Evolutionary conservation across 140 eudicot species (phyloP).

Genomic region (Bidens hawaiensis): DNA sequence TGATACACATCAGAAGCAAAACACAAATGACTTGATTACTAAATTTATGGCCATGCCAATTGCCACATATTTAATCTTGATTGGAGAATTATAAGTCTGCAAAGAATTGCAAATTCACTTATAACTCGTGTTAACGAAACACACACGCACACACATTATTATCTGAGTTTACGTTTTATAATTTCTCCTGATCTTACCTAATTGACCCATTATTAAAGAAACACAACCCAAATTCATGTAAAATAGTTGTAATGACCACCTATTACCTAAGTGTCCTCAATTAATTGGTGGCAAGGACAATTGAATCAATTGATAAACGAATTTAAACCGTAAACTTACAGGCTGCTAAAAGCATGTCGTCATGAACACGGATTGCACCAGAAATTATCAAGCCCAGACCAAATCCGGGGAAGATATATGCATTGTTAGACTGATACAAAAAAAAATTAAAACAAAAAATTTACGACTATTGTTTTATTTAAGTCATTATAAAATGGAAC

Average conservation of each 20-base stretch:
- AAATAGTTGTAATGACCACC: neutral
- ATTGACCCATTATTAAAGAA: too few relatives aligned
- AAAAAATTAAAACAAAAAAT: neutral
- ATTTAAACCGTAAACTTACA: slow-evolving; percentile 45
- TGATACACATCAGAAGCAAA: too few relatives aligned
- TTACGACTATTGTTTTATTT: neutral
- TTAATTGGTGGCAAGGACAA: neutral
- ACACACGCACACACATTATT: too few relatives aligned
- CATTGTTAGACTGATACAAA: slow-evolving; percentile 61
- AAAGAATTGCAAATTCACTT: too few relatives aligned
- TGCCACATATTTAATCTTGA: too few relatives aligned
- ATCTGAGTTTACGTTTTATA: neutral
- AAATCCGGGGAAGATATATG: slow-evolving; percentile 78
- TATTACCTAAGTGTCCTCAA: neutral
- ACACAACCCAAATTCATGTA: neutral
- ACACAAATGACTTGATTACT: too few relatives aligned
- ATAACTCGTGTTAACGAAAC: too few relatives aligned
- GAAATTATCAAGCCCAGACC: slow-evolving; percentile 79
- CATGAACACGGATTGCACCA: too few relatives aligned
- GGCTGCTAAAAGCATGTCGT: too few relatives aligned
- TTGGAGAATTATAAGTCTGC: too few relatives aligned
- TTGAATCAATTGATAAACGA: neutral
- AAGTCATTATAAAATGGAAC: neutral
- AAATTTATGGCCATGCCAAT: too few relatives aligned
- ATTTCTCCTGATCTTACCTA: neutral